Evolutionary conservation across 345 rosid species (phyloP), one percentile per base, ranked within the genome.

Genomic region (Toxicodendron radicans): DNA sequence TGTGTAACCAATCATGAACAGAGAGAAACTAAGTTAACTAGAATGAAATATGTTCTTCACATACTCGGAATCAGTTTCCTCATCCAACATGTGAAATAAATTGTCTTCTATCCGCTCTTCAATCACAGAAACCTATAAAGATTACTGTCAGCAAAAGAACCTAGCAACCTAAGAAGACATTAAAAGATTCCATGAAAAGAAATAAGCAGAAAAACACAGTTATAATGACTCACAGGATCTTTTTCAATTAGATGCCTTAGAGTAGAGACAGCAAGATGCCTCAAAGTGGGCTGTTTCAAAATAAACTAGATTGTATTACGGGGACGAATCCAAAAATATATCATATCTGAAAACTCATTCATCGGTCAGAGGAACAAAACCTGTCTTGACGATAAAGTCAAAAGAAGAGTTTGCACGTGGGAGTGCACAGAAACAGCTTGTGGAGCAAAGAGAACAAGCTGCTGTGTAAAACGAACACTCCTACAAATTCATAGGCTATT

Each of bases 51-150:
- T n/a, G n/a, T n/a, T n/a, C n/a, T n/a, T n/a, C n/a, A 88, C 99
- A 82, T 87, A 95, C 99, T 87, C 99, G 54, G 97, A 85, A 84
- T 95, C 97, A 69, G 98, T 95, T 85, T 95, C 99, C 77, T 93
- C 99, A 68, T 93, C 96, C 79, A 95, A 85, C 94, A 90, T 87
- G 69, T 75, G 92, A 85, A 93, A 95, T 74, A 95, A 85, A 78
- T 82, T 89, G 62, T 86, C 92, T 77, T 93, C 99, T 79, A 95
- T 91, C 83, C 85, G 88, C 86, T 95, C 98, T 61, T 88, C 91
- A 77, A 89, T 90, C 65, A 95, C 71, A 63, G 97, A 89, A 74
- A 80, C 91, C 99, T 95, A 87, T 63, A 80, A 78, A 45, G 69
- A 68, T 64, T 60, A 72, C 32, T n/a, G 80, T 84, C 62, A 83